These are phyloP conservation scores for Plasmodium relictum DNA, from an alignment of 169 alveolate genomes.

Conservation along the genomic window DNA sequence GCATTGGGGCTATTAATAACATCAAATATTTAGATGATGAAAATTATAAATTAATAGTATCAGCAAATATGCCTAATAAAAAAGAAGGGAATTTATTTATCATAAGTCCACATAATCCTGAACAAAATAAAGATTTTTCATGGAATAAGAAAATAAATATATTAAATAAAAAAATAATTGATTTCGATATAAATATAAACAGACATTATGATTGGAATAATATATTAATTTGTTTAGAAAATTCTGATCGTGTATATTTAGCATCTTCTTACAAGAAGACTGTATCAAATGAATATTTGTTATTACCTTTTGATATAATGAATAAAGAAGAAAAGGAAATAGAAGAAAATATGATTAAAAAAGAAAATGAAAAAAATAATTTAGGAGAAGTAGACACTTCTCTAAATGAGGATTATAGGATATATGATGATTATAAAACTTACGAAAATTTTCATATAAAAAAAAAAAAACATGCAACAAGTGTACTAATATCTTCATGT, in stretches of 20 bases:
- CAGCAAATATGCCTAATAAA: conserved; percentile 47
- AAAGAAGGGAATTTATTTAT: conserved; percentile 61
- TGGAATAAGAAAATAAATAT: conserved; percentile 48
- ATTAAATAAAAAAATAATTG: conserved; percentile 40
- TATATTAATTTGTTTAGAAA: conserved; percentile 43
- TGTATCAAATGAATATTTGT: conserved; percentile 33
- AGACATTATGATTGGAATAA: conserved; percentile 78
- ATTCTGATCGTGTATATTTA: conserved; percentile 40
- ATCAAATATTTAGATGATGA: conserved; percentile 61
- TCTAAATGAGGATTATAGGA: conserved; percentile 88
- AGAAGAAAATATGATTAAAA: neutral
- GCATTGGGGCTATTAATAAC: conserved; percentile 55
- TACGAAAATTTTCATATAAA: conserved; percentile 24
- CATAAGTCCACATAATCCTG: conserved; percentile 66
- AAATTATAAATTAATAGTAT: conserved; percentile 39
- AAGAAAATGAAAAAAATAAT: conserved; percentile 42
- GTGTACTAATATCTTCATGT: conserved; percentile 92
- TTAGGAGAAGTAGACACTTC: conserved; percentile 72
- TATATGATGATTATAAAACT: conserved; percentile 85
- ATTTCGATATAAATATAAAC: conserved; percentile 62
- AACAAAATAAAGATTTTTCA: conserved; percentile 69
- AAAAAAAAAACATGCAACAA: conserved; percentile 82
- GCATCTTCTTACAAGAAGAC: conserved; percentile 62
- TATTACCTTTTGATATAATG: conserved; percentile 8
- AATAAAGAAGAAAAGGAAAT: conserved; percentile 7